Evolutionary conservation across 2,329 filamentous ascomycete genomes (phyloP), one percentile per base, ranked within the genome.

Genomic region (Parascedosporium putredinis): DNA sequence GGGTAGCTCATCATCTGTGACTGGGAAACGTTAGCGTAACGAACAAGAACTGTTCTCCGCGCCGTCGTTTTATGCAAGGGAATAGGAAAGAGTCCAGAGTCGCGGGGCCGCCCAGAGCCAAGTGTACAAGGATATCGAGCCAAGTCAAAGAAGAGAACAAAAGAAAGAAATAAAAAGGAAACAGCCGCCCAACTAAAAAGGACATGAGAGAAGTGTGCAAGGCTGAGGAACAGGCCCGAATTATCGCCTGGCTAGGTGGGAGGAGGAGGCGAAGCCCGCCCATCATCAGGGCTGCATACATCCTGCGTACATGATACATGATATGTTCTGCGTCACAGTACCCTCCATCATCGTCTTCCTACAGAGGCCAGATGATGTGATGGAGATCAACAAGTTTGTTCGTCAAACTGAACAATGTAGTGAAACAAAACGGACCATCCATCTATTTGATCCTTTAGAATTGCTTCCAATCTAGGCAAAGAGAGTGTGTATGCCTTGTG

Each of bases 291-390:
- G n/a, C n/a, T 31, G 27, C 12, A 31, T 31, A 31, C 46, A 22
- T 38, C n/a, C 25, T 25, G 38, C 23, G n/a, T 33, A 48, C 22
- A 38, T 43, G 50, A 55, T 49, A 54, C 52, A 55, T 44, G 49
- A 49, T 34, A 29, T 44, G 43, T 40, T 45, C 50, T 23, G 12
- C 20, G 25, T 46, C 42, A 51, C 45, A 49, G 45, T 25, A 71
- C 68, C 67, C 67, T 66, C 73, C 75, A 77, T 73, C 76, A 78
- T 80, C 78, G 75, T 78, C 78, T 78, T 79, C 76, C 72, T 66
- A 64, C 58, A 61, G 60, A 59, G 31, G 31, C 43, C 18, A 40
- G 44, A 33, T 42, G 56, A 60, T 56, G 60, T 66, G 59, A 62
- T 61, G 63, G 65, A 55, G 52, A 60, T 59, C 44, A 51, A 45